Evolutionary conservation across 1,139 yeast species (phyloP), one percentile per base, ranked within the genome.

Genomic region (Saccharomyces hybrid): DNA sequence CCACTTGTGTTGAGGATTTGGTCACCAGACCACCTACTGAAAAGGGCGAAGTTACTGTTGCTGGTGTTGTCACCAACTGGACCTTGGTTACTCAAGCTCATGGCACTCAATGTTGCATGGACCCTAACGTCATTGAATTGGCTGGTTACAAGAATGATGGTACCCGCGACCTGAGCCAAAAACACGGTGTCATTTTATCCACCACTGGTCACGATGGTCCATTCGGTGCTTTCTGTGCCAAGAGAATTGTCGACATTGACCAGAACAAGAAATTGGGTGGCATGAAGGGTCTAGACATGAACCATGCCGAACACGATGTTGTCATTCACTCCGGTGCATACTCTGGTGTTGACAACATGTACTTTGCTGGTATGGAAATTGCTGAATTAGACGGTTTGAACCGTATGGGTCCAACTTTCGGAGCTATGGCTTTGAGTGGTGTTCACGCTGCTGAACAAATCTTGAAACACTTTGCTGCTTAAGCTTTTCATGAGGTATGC

Each of bases 171-270:
- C 52, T 54, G 16, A 53, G 63, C 48, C 58, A 62, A 53, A 86
- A 84, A 67, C 79, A 85, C 58, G 83, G 84, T 64, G 82, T 86
- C 54, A 81, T 86, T 55, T 75, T 86, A 57, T 84, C 90, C 14
- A 82, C 90, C 57, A 81, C 88, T 46, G 93, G 93, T 53, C 93
- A 86, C 65, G 93, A 86, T 68, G 93, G 93, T 63, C 90, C 90
- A 53, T 84, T 85, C 72, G 93, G 93, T 57, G 91, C 91, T n/a
- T 85, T 84, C 72, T 79, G 83, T 57, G 90, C 87, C 60, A 79
- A 79, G 74, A 74, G 83, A 66, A 71, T 78, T 54, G 74, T 72
- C 32, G 66, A 74, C 47, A 73, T 76, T 50, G 79, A 76, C 52
- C 72, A 72, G 26, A 71, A 75, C 59, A 70, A 74, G 59, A 76